Evolutionary conservation across 2,329 filamentous ascomycete species (phyloP), one percentile per base, ranked within the genome.

Genomic region (Hypocreales sp.): DNA sequence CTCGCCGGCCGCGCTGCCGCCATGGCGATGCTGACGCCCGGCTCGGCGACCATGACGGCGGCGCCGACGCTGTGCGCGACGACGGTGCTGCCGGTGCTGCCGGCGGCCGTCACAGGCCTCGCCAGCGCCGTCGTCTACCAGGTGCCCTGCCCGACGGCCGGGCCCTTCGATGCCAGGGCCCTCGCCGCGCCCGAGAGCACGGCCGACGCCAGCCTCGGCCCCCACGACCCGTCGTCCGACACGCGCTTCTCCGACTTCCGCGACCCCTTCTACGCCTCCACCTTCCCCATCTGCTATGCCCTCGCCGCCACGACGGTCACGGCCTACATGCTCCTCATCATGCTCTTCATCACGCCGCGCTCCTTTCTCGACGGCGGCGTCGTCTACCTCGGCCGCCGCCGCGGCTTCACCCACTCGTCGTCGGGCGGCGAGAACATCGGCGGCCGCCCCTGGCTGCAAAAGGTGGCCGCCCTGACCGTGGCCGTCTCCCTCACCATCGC

Each of bases 261-360:
- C 36, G 82, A 92, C 43, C 84, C 84, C 7, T 98, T 98, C 53
- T 93, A 92, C 53, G 79, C 86, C 29, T 93, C 86, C 20, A 84
- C 82, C 13, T 87, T 90, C 24, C 87, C 90, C 10, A 84, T 92
- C 52, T 79, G 81, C 42, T 98, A 94, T 47, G 86, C 86, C 24
- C 79, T 95, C 29, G 84, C 84, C 30, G 81, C 84, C 11, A 83
- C 83, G 12, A 95, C 86, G 1, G 79, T 93, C 30, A 77, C 92
- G 26, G 79, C 84, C 26, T 95, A 92, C 55, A 79, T 92, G 47
- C 71, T 95, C 25, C 78, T 94, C 40, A 81, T 93, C 36, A 92
- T 94, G 68, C 72, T 95, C 20, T 72, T 93, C 46, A 84, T 94
- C 41, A 92, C 84, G 1, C 87, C 87, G n/a, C 74, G 87, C 27